Evolutionary conservation across 1,139 yeast genomes (phyloP), one percentile per base, ranked within the genome.

Genomic region (Maudiozyma humilis): DNA sequence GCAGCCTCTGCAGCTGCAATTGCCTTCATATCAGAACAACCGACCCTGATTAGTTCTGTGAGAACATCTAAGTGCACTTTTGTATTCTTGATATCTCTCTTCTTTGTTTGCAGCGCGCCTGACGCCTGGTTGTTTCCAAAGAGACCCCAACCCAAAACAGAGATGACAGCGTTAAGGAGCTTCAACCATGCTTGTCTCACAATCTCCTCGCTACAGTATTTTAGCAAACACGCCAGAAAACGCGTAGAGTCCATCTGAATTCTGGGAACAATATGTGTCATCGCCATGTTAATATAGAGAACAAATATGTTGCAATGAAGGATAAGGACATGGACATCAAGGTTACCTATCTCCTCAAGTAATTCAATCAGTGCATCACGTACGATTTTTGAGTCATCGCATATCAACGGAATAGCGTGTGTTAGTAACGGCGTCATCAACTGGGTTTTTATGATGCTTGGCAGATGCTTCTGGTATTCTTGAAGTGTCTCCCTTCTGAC

Each of bases 241-340:
- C 72, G 73, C 0, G 91, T 76, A 3, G 93, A 77, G 51, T 81
- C 83, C 43, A 76, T 75, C 40, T 94, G 74, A 33, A 88, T 78
- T 7, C 78, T 79, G 0, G 89, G 81, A 32, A 74, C 75, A 38
- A 91, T 82, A 59, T 91, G 96, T 15, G 97, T 85, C 97, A 91
- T 91, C 13, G 96, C 94, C 44, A 93, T 82, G 55, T 84, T 84
- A n/a, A 89, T 72, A 59, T 84, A 89, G 29, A 91, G 68, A 30
- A 84, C 73, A 2, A 89, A 64, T 5, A 81, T 68, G 27, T 79
- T 70, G 41, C 82, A 71, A 63, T 89, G 93, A 18, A 88, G 69
- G 47, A 75, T 77, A 47, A 84, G 66, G n/a, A 79, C 67, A 6
- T 77, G 77, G 0, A 75, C 72, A 50, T 79, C 82, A 17, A 66